Base-by-base conservation (phyloP, 441 rosid genomes). In the Gossypium davidsonii region DNA sequence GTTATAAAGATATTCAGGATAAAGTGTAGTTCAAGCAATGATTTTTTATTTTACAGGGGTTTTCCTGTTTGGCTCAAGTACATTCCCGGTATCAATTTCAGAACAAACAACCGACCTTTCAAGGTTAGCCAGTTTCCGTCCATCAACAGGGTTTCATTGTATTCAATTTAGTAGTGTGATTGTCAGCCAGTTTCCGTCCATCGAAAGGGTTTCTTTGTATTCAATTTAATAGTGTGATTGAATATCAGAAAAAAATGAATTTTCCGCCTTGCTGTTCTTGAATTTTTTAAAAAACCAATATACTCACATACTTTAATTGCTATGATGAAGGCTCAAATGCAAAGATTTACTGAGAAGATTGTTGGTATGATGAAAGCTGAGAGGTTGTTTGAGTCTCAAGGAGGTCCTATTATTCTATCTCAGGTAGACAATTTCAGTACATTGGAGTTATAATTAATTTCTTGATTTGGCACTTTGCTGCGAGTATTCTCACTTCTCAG, bases 31-130 rank as follows among this genome's bases (percentile, higher is more conserved):
- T 73, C 61, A 56, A 70, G 72, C 72, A 69, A 78, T 77, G 67
- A 39, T 78, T 23, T 39, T 77, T 7, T 73, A 62, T 72, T 39
- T 39, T 8, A 39, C 92, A 95, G 99, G 77, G 99, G 99, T 46
- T 91, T 95, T 73, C 99, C 99, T 73, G 98, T 95, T 80, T 95
- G 99, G 99, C 93, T 95, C 52, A 95, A 95, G 79, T 95, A 89
- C 86, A 74, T 95, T 81, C 98, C 89, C n/a, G 98, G 98, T 12
- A 93, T 95, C 73, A 82, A 79, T 78, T 95, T 95, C 85, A 93
- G 99, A 84, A 91, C 98, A 49, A 84, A 93, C 79, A 95, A 95
- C 77, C 95, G 84, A 46, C 98, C 97, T 66, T 95, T 95, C 83
- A 95, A 93, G 97, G 99, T 89, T 75, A 78, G 78, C 44, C 64